Percentiles rank a stretch among this genome's conserved stretches.
Conservation (phyloP, 208 protist genomes). For the Vickermania ingenoplastis region DNA sequence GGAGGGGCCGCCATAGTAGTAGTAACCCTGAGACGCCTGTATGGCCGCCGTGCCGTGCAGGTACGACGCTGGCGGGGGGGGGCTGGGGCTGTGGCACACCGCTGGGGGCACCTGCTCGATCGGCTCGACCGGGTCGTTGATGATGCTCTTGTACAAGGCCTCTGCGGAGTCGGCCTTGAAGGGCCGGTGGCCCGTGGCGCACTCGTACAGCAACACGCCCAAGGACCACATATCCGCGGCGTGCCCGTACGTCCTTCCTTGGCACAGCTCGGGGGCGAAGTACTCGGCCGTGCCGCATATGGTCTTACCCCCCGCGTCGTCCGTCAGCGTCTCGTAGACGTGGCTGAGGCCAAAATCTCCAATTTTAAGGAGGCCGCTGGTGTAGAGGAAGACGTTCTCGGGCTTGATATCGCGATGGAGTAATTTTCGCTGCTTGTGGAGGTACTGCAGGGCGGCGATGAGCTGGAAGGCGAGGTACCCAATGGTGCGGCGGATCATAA, state of each 20-base stretch:
- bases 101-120: constrained; percentile 15
- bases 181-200: constrained; percentile 21
- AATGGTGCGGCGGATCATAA: constrained; percentile 11
- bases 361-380: constrained; percentile 45
- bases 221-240: constrained; percentile 43
- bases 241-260: constrained; percentile 16
- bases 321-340: constrained; percentile 27
- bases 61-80: no score
- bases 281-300: constrained; percentile 55
- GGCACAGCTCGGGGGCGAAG: constrained; percentile 57
- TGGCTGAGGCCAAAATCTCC: constrained; percentile 57
- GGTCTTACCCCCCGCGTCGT: constrained; percentile 22
- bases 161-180: constrained; percentile 18
- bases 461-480: constrained; percentile 26
- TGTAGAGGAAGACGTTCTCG: constrained; percentile 45
- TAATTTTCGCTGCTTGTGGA: constrained; percentile 40
- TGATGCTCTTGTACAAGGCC: constrained; percentile 15
- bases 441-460: constrained; percentile 35
- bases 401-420: constrained; percentile 67
- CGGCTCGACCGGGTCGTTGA: constrained; percentile 10
- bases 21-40: no score
- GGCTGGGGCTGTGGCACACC: background rate
- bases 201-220: constrained; percentile 36
- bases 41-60: no score
- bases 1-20: background rate